A percentile compares a stretch with the other conserved stretches of the same genome.
Evolutionary conservation across 2,329 filamentous ascomycete genomes (phyloP).

Genomic region (Pyrenophora tritici-repentis): DNA sequence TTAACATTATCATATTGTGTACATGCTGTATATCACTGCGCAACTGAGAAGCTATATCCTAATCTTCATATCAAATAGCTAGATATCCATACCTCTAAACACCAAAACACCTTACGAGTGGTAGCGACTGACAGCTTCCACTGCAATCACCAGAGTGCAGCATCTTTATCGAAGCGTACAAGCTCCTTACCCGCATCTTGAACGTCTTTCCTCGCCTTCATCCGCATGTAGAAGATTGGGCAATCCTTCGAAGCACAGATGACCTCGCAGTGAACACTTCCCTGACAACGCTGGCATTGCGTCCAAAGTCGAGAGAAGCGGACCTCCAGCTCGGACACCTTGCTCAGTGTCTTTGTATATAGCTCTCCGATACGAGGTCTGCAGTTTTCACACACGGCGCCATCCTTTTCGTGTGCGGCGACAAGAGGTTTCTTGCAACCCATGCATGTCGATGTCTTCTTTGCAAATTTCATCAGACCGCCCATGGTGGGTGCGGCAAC

Average conservation of each 20-base stretch:
- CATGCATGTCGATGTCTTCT: slow-evolving; percentile 98
- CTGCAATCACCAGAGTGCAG: slow-evolving; percentile 65
- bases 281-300: slow-evolving; percentile 96
- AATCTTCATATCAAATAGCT: background rate
- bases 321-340: slow-evolving; percentile 90
- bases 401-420: slow-evolving; percentile 75
- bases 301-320: slow-evolving; percentile 94
- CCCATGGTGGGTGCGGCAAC: slow-evolving; percentile 90
- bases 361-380: slow-evolving; percentile 84
- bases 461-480: slow-evolving; percentile 96
- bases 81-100: slow-evolving; percentile 4
- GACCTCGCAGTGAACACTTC: slow-evolving; percentile 96
- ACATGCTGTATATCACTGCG: no score
- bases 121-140: background rate
- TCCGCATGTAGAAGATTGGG: slow-evolving; percentile 99
- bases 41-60: no score
- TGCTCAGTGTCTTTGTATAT: slow-evolving; percentile 87
- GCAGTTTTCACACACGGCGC: slow-evolving; percentile 88
- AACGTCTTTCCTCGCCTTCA: slow-evolving; percentile 99
- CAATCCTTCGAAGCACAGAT: slow-evolving; percentile 97
- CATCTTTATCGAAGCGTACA: slow-evolving; percentile 84
- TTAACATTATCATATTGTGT: no score
- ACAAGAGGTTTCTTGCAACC: slow-evolving; percentile 96
- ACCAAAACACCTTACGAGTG: slow-evolving; percentile 6
- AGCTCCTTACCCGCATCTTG: slow-evolving; percentile 94